These are phyloP conservation scores for Chrysophaeum taylorii DNA, from an alignment of 352 stramenopile species.

Conservation along the genomic window DNA sequence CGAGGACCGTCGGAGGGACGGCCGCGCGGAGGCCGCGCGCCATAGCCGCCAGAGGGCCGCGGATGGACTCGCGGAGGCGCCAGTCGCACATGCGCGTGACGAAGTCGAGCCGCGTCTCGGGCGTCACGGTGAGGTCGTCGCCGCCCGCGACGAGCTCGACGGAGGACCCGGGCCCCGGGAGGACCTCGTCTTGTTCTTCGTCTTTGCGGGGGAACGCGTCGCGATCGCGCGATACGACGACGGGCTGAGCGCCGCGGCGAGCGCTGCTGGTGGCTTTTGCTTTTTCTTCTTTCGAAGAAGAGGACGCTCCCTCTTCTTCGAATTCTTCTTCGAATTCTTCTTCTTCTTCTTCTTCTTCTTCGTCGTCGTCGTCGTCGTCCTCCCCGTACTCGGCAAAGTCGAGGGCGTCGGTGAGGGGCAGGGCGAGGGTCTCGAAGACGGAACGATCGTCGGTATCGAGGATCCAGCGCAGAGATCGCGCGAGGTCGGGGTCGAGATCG, in stretches of 20 bases:
- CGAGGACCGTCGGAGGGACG: background rate
- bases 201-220: too few species aligned
- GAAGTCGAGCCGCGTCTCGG: background rate
- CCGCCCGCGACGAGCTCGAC: slow-evolving; percentile 1
- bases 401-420: slow-evolving; percentile 5
- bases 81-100: background rate
- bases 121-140: background rate
- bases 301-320: background rate
- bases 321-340: background rate
- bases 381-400: too few species aligned
- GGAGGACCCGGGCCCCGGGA: background rate
- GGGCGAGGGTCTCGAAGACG: background rate
- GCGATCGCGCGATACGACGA: background rate
- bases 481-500: background rate
- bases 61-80: background rate
- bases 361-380: background rate
- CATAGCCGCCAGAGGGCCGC: background rate
- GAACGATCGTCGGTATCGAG: background rate
- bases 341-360: background rate
- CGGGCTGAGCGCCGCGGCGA: background rate
- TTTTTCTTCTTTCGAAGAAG: background rate
- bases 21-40: background rate
- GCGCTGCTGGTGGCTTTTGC: background rate
- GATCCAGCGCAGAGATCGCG: background rate
- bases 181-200: background rate